phyloP scores from a whole-genome alignment of 805 yeast genomes.

The Barnettozyma siamensis region DNA sequence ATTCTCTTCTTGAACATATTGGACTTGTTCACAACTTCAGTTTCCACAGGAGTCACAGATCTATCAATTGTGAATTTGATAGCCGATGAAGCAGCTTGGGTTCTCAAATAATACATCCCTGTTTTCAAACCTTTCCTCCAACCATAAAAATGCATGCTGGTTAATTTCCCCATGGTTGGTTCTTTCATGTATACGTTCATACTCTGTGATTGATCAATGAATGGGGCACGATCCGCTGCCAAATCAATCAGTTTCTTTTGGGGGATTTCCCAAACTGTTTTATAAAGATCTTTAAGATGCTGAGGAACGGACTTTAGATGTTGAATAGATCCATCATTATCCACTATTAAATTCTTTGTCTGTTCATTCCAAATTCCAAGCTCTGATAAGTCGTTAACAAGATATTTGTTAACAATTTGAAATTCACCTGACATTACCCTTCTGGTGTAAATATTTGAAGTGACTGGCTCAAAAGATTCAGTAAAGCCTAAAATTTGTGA shows the following conservation, averaged over 20 bases:
- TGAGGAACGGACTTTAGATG: constrained; percentile 66
- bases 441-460: constrained; percentile 90
- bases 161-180: constrained; percentile 94
- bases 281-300: constrained; percentile 63
- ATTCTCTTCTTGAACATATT: neutral
- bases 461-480: constrained; percentile 95
- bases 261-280: constrained; percentile 87
- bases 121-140: constrained; percentile 98
- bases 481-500: constrained; percentile 92
- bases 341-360: constrained; percentile 71
- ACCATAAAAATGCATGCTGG: constrained; percentile 97
- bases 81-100: constrained; percentile 96
- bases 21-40: neutral
- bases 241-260: constrained; percentile 69
- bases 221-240: constrained; percentile 87
- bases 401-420: constrained; percentile 85
- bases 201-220: constrained; percentile 88
- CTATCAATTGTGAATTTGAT: constrained; percentile 80
- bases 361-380: constrained; percentile 78
- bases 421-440: constrained; percentile 92
- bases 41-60: constrained; percentile 29
- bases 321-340: constrained; percentile 83
- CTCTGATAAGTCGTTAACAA: constrained; percentile 71
- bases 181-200: constrained; percentile 81
- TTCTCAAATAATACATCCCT: constrained; percentile 96